Base-by-base conservation (phyloP, 2,329 filamentous ascomycete species). In the Ascochyta viciae-villosae region DNA sequence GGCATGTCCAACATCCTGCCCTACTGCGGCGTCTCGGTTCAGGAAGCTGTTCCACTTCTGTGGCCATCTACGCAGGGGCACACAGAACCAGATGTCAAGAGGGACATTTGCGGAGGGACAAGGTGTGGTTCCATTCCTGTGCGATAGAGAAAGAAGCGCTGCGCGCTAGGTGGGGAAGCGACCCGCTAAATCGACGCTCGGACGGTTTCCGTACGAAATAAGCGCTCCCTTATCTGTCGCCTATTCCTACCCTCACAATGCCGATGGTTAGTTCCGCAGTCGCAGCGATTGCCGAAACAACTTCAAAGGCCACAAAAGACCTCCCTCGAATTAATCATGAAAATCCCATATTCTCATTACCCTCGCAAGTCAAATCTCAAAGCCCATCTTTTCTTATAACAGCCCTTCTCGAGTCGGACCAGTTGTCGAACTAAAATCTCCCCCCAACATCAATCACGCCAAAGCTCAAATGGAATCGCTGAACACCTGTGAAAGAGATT, bases 1-100 rank as follows among this genome's bases (percentile, higher is more conserved):
- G 60, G 24, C 60, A 63, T 6, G 54, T 61, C 60, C 60, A 63
- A 23, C 60, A 63, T 33, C 60, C 60, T 44, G 39, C 52, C 42
- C 52, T 54, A 26, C 52, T 54, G 34, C 52, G 52, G 13, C 52
- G 52, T 23, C 41, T 42, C 23, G 40, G 31, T 27, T 34, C 22
- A 41, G 40, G 5, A 27, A 6, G 3, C 31, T 45, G 27, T 9
- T 50, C 22, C 45, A 22, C 45, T 50, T 39, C 52, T 29, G 29
- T 33, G 40, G 34, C 40, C 52, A 54, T 54, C 23, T 27, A 40
- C 22, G 40, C 44, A n/a, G 37, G 13, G 3, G 46, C 45, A 50
- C 37, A 27, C 46, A 35, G 16, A 22, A 13, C 29, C 19, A 31
- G 16, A 26, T 27, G 29, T 33, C 4, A 31, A 34, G 39, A 41